Evolutionary conservation across 1,139 yeast genomes (phyloP), one percentile per base, ranked within the genome.

Genomic region (Blastobotrys arbuscula): DNA sequence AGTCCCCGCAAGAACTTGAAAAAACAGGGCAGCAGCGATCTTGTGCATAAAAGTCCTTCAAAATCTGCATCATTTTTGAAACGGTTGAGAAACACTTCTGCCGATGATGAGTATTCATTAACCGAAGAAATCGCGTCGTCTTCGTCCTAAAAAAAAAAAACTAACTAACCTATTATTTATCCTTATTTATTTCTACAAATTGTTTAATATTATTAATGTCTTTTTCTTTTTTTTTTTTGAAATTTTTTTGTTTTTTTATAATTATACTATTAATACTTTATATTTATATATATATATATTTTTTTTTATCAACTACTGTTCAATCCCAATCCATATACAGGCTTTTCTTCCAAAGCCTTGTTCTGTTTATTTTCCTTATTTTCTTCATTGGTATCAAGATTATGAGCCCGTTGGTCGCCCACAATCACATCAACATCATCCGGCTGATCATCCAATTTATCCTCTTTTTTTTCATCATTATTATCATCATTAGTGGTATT

Each of bases 311-410:
- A n/a, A n/a, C n/a, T n/a, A n/a, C n/a, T n/a, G n/a, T 39, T 39
- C 31, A 39, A 19, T n/a, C 42, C 52, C 18, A 49, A 38, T 15
- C 52, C 52, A 19, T 38, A 37, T 9, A 49, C 39, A 35, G 42
- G 31, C 19, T 39, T 39, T 21, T 36, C 41, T 33, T 16, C 18
- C 33, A 15, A 28, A 12, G 16, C 3, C 30, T 34, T 12, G 7
- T 18, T n/a, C 24, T 38, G 41, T 2, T 16, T 16, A 19, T 15
- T 23, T 30, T 39, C 31, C 13, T 18, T 39, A 12, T 39, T 26
- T 28, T 26, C 18, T 15, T 39, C 31, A 21, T 21, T 39, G n/a
- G 39, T 26, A 23, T 23, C 15, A 15, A 34, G 10, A 18, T 35
- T 20, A 26, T 19, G 12, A 3, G 21, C 34, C 15, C 34, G 23